phyloP scores from a whole-genome alignment of 345 rosid species.

The Populus ilicifolia region DNA sequence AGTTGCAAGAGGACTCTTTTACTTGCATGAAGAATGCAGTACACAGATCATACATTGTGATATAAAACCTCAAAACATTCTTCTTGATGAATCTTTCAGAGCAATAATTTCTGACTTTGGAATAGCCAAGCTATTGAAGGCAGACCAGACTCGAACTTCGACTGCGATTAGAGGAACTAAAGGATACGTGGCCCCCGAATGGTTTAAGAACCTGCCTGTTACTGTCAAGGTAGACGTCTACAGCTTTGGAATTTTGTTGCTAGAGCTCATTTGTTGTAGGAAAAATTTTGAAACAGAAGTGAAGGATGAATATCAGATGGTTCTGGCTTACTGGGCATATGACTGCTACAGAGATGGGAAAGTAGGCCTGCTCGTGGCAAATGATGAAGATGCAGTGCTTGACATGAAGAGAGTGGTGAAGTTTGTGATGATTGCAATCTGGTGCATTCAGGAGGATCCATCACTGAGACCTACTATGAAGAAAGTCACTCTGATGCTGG shows the following conservation, averaged over 20 bases:
- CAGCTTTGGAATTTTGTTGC: conserved; percentile 12
- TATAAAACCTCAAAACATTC: conserved; percentile 19
- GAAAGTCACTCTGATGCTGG: conserved; percentile 21
- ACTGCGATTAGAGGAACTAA: conserved; percentile 16
- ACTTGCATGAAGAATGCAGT: conserved; percentile 17
- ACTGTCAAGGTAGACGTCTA: conserved; percentile 9
- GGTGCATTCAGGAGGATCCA: conserved; percentile 22
- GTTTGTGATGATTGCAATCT: conserved; percentile 7
- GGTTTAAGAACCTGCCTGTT: conserved; percentile 5
- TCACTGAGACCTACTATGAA: background rate
- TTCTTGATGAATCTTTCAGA: conserved; percentile 2
- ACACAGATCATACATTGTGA: conserved; percentile 13
- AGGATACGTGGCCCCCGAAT: conserved; percentile 20
- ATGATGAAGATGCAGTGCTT: conserved; percentile 15
- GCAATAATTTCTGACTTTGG: conserved; percentile 21
- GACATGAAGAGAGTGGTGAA: conserved; percentile 4
- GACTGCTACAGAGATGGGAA: conserved; percentile 21
- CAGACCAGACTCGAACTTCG: background rate
- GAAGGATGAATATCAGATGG: background rate
- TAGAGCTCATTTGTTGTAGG: conserved; percentile 10
- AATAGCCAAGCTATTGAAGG: conserved; percentile 10
- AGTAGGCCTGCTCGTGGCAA: background rate
- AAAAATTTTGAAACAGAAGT: background rate
- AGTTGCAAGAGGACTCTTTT: conserved; percentile 15
- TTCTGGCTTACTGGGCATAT: conserved; percentile 13